Evolutionary conservation across 2,329 filamentous ascomycete species (phyloP), one percentile per base, ranked within the genome.

Genomic region (Stachybotrys echinatus): DNA sequence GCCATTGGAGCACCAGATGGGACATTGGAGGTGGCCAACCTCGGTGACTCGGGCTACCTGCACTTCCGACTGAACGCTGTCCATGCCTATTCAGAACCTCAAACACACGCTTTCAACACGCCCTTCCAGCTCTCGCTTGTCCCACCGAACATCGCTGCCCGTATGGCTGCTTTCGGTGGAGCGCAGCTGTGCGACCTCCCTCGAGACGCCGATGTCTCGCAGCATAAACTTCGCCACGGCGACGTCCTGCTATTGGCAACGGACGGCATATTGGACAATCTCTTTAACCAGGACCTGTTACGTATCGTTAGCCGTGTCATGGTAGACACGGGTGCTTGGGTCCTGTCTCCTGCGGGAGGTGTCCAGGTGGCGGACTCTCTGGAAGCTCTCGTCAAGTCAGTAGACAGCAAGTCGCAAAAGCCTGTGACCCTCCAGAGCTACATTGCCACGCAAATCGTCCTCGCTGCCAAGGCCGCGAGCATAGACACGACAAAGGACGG

Each of bases 41-140:
- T 99, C 31, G 94, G 94, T 56, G 94, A 99, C 72, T 96, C 91
- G 22, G 94, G 94, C 27, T 97, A 92, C 66, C 79, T 97, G 50
- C 87, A 95, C 54, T 76, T 97, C 52, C 84, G 91, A 14, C 80
- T 89, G 22, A 95, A 92, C 58, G 89, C 88, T 14, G 88, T 99
- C 27, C 87, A 94, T 66, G 81, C 87, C 50, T 86, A 84, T 63
- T 95, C 91, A 2, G 81, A 85, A 45, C 87, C 90, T 21, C 94
- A 99, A 69, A 96, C 91, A 1, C 94, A 99, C 67, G 91, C 87
- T 42, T 99, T 99, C 79, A 99, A 99, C 69, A 97, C 94, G 0
- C 94, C 94, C 0, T 99, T 89, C 64, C 94, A 99, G 68, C 80
- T 99, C 39, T 92, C 90, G 48, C 84, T 96, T 48, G 85, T 96